Evolutionary conservation across 2,329 filamentous ascomycete genomes (phyloP).

Genomic region (Scorias spongiosa): DNA sequence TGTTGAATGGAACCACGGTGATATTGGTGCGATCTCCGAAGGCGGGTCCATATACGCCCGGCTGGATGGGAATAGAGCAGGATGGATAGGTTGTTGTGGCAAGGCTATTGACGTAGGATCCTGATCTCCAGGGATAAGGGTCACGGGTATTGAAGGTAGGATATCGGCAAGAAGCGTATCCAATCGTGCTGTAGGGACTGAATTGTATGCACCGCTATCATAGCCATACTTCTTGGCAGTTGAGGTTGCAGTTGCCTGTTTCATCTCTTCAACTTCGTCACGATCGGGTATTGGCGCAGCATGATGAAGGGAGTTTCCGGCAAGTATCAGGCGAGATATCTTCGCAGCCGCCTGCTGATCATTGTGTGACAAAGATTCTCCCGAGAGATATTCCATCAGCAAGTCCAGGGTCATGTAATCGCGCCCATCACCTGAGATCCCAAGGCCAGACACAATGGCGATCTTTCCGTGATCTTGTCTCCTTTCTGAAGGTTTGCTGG

Average conservation of each 20-base stretch:
- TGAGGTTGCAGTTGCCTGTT: conserved; percentile 33
- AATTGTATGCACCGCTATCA: conserved; percentile 76
- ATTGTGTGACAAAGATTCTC: conserved; percentile 52
- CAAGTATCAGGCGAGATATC: conserved; percentile 78
- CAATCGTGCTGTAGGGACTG: conserved; percentile 66
- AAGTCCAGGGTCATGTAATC: conserved; percentile 64
- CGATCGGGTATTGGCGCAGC: conserved; percentile 30
- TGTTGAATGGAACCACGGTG: conserved; percentile 70
- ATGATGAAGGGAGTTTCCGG: conserved; percentile 66
- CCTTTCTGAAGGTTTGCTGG: conserved; percentile 20
- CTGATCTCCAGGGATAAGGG: conserved; percentile 65
- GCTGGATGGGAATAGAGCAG: conserved; percentile 72
- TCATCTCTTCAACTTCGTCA: conserved; percentile 27
- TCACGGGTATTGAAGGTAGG: conserved; percentile 75
- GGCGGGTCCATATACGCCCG: conserved; percentile 49
- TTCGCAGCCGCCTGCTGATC: conserved; percentile 45
- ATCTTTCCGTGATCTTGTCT: conserved; percentile 48
- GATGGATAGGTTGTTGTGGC: conserved; percentile 84
- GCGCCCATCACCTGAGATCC: conserved; percentile 61
- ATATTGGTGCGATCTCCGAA: conserved; percentile 20
- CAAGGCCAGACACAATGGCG: conserved; percentile 77
- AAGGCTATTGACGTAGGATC: conserved; percentile 84
- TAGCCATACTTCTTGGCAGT: conserved; percentile 77
- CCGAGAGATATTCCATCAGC: conserved; percentile 73
- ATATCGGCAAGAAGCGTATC: conserved; percentile 71